A percentile compares a stretch with the other conserved stretches of the same genome.
These are phyloP conservation scores for Heterobasidion annosum DNA, from an alignment of 1,284 basidiomycete genomes.

Conservation along the genomic window DNA sequence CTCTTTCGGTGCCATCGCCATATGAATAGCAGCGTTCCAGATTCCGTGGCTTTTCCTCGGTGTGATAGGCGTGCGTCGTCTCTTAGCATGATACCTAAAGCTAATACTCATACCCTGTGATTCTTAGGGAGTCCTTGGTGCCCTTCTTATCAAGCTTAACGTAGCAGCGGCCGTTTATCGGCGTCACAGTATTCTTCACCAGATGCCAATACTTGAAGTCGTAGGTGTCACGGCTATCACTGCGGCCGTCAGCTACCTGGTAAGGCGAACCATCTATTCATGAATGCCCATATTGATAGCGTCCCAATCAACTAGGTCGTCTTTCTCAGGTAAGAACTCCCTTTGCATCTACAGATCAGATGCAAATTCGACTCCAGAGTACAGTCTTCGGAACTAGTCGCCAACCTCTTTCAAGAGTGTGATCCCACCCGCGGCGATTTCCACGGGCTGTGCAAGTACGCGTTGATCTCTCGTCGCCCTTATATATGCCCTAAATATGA, in stretches of 20 bases:
- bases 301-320: slow-evolving; percentile 26
- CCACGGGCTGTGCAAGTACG: slow-evolving; percentile 70
- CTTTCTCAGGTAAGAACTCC: slow-evolving; percentile 34
- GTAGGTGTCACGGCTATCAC: slow-evolving; percentile 54
- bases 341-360: neutral
- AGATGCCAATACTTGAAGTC: slow-evolving; percentile 61
- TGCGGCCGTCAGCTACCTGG: slow-evolving; percentile 59
- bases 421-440: slow-evolving; percentile 56
- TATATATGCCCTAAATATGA: neutral
- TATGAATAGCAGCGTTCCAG: slow-evolving; percentile 21
- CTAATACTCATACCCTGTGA: neutral
- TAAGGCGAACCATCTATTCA: slow-evolving; percentile 12
- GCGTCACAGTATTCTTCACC: slow-evolving; percentile 41
- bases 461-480: neutral
- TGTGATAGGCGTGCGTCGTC: slow-evolving; percentile 42
- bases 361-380: slow-evolving; percentile 34
- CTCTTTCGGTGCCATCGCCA: neutral
- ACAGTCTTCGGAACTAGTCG: slow-evolving; percentile 61
- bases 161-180: slow-evolving; percentile 54
- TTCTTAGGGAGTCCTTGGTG: slow-evolving; percentile 51
- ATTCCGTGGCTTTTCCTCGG: slow-evolving; percentile 58
- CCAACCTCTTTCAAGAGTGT: slow-evolving; percentile 68
- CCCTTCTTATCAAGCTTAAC: slow-evolving; percentile 57
- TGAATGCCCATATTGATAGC: slow-evolving; percentile 10
- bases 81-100: neutral